Evolutionary conservation across 495 filamentous ascomycete genomes (phyloP).

Genomic region (Tuber melanosporum): DNA sequence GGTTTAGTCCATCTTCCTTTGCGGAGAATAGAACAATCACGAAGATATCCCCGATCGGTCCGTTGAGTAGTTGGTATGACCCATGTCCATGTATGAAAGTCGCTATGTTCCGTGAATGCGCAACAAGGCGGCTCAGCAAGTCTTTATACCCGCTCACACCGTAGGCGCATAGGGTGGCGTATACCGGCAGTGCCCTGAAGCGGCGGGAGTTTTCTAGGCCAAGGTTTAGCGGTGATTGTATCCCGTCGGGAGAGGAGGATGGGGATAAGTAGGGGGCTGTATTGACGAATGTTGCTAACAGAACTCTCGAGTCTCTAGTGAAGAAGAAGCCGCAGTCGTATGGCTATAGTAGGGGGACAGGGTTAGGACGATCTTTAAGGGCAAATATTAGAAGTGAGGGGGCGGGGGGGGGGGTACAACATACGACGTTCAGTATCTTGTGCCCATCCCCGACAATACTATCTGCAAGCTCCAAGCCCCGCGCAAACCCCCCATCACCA

Average conservation of each 20-base stretch:
- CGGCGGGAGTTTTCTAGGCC: slow-evolving; percentile 87
- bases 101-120: slow-evolving; percentile 62
- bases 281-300: slow-evolving; percentile 67
- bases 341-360: slow-evolving; percentile 47
- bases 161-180: slow-evolving; percentile 70
- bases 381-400: background rate
- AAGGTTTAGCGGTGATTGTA: slow-evolving; percentile 79
- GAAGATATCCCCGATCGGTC: slow-evolving; percentile 52
- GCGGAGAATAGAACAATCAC: slow-evolving; percentile 79
- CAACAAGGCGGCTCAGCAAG: slow-evolving; percentile 67
- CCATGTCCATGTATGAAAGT: slow-evolving; percentile 53
- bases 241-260: slow-evolving; percentile 43
- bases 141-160: slow-evolving; percentile 62
- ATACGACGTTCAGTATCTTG: slow-evolving; percentile 77
- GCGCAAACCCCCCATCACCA: slow-evolving; percentile 43
- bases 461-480: slow-evolving; percentile 75
- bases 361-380: slow-evolving; percentile 7
- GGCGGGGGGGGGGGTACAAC: background rate
- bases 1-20: slow-evolving; percentile 60
- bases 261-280: slow-evolving; percentile 71
- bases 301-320: slow-evolving; percentile 54
- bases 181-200: slow-evolving; percentile 82
- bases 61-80: slow-evolving; percentile 57
- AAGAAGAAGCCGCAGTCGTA: slow-evolving; percentile 93
- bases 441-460: slow-evolving; percentile 82